Percentiles rank a stretch among this genome's conserved stretches.
These are phyloP conservation scores for Aaosphaeria arxii DNA, from an alignment of 2,329 filamentous ascomycete species.

Conservation along the genomic window DNA sequence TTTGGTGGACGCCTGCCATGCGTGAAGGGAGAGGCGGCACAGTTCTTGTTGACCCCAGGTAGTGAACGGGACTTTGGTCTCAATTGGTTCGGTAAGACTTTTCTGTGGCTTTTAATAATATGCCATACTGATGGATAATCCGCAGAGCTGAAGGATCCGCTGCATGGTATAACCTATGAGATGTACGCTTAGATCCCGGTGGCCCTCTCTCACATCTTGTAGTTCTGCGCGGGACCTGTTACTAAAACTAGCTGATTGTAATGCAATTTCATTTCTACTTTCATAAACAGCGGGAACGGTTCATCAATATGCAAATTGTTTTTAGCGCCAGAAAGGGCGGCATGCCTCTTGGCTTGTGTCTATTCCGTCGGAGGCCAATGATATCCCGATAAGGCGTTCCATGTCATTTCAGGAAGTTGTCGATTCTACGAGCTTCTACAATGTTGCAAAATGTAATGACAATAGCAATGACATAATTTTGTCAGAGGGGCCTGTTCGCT, in stretches of 20 bases:
- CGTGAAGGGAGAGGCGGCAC: slow-evolving; percentile 16
- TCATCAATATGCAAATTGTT: no score
- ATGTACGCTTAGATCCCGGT: slow-evolving; percentile 11
- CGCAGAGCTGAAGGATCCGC: slow-evolving; percentile 22
- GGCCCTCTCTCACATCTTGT: not conserved
- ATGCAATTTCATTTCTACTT: no score
- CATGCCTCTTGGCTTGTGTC: no score
- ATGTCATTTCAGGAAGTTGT: no score
- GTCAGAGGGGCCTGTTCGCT: no score
- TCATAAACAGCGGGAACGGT: no score
- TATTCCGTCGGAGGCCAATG: no score
- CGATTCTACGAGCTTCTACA: no score
- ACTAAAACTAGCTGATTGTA: not conserved
- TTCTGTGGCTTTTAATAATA: not conserved
- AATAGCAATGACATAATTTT: no score
- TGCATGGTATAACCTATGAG: slow-evolving; percentile 30
- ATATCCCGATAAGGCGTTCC: no score
- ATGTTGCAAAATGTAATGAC: no score
- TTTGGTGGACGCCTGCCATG: slow-evolving; percentile 18
- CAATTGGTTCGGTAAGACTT: slow-evolving; percentile 21
- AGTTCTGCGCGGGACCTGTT: not conserved
- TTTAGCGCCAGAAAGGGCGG: no score
- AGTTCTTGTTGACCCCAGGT: slow-evolving; percentile 25
- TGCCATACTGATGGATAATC: not conserved
- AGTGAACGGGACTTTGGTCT: slow-evolving; percentile 13